phyloP scores from a whole-genome alignment of 129 eudicot species.

The Sambucus nigra region DNA sequence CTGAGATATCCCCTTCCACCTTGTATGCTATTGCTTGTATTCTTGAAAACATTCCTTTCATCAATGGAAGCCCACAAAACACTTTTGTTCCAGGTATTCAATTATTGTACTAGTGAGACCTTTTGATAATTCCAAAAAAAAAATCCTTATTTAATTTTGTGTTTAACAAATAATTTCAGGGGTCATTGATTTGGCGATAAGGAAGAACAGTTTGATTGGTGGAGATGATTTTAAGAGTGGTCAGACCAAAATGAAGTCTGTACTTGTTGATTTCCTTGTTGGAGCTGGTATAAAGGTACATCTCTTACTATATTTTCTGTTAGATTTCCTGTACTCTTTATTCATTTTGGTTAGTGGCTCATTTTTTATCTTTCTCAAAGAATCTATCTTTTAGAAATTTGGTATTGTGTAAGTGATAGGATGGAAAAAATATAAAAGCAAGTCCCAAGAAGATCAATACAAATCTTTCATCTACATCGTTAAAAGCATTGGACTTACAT shows the following conservation, averaged over 20 bases:
- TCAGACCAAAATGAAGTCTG: conserved; percentile 99
- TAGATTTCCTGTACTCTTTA: no score
- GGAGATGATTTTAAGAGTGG: conserved; percentile 99
- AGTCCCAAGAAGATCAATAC: no score
- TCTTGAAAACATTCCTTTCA: conserved; percentile 86
- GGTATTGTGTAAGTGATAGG: no score
- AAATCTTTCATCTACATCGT: no score
- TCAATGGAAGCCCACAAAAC: conserved; percentile 98
- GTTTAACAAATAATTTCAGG: conserved; percentile 25
- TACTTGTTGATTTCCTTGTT: conserved; percentile 96
- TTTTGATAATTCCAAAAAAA: no score
- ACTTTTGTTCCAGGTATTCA: conserved; percentile 78
- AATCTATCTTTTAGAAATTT: no score
- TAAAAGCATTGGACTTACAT: no score
- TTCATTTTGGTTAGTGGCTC: no score
- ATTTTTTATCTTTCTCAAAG: no score
- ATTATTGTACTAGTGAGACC: background rate
- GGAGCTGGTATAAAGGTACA: conserved; percentile 97
- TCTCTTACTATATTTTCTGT: no score
- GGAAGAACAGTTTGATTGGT: conserved; percentile 80
- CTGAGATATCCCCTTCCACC: conserved; percentile 96
- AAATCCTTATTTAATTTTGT: background rate
- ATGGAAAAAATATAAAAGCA: no score
- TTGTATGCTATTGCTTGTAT: conserved; percentile 86
- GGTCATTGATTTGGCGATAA: conserved; percentile 83